These are phyloP conservation scores for Camellia lanceoleosa DNA, from an alignment of 148 eudicot species.

Conservation along the genomic window DNA sequence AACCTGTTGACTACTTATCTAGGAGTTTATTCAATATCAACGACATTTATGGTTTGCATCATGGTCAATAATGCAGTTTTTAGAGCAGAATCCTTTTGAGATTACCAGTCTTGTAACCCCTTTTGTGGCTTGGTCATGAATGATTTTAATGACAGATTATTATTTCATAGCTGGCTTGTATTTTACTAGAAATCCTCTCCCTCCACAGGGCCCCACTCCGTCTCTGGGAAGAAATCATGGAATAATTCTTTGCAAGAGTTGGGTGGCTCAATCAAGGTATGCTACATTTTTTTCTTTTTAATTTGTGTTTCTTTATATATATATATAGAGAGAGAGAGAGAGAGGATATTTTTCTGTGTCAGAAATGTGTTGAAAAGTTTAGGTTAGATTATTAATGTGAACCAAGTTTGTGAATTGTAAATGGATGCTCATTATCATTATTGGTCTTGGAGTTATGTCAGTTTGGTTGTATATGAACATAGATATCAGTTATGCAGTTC, in stretches of 20 bases:
- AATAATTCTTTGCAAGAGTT: slow-evolving; percentile 54
- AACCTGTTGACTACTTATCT: not conserved
- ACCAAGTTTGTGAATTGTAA: not conserved
- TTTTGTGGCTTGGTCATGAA: not conserved
- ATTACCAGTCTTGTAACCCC: not conserved
- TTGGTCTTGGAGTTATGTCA: not conserved
- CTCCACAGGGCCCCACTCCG: slow-evolving; percentile 41
- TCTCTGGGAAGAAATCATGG: slow-evolving; percentile 36
- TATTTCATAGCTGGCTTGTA: not conserved
- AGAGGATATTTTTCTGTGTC: not conserved
- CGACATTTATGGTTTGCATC: not conserved
- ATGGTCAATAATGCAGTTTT: not conserved
- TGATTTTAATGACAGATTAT: not conserved
- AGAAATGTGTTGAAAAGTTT: not conserved
- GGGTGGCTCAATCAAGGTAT: slow-evolving; percentile 65
- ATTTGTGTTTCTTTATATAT: not conserved
- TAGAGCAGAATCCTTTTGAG: not conserved
- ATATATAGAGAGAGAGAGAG: not conserved
- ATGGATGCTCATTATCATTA: not conserved
- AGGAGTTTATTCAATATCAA: not conserved
- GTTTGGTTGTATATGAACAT: not conserved
- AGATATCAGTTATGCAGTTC: not conserved
- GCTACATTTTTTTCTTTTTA: slow-evolving; percentile 7
- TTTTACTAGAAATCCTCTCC: slow-evolving; percentile 11
- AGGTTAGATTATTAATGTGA: too few relatives aligned